Base-by-base conservation (phyloP, 1,139 yeast species). In the Saccharomyces hybrid region DNA sequence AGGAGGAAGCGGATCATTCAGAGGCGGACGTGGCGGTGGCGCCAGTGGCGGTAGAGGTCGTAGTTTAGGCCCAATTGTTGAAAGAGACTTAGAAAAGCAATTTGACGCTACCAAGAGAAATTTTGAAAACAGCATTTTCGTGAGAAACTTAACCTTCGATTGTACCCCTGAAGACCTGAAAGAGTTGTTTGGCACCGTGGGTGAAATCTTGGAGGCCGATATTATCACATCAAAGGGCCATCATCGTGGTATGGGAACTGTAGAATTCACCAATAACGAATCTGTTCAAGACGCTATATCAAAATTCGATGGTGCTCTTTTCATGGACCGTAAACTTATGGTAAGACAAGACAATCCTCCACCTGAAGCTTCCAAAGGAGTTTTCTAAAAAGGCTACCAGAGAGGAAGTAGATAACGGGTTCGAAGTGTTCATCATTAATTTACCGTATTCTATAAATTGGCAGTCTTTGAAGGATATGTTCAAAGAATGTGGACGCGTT, bases 191-290 rank as follows among this genome's bases (percentile, higher is more conserved):
- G 71, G 74, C 21, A 72, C 69, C 48, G 83, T 83, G 46, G 95
- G 93, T 57, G 79, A 77, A 34, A 86, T 90, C 48, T 77, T 84
- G 19, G 80, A 88, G 61, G 96, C 97, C 2, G 97, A 89, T 67
- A 84, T 90, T 54, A 85, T 89, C 53, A 83, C 85, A n/a, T 78
- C 79, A 56, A 79, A 85, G 61, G 93, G 93, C 54, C 86, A 87
- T 64, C 83, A 89, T 69, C 75, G 93, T 74, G 88, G 97, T 60
- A 84, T 83, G 90, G 90, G 89, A 50, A 87, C 96, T 26, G 96
- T 90, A 47, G 97, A 90, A 70, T 90, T 85, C 65, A 74, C 81
- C 14, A 74, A 75, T 51, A 76, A 77, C 57, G 84, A 80, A 27
- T 86, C 82, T 55, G 97, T 89, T 2, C 78, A 77, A 52, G 75